Percentiles rank a stretch among this genome's conserved stretches.
Conservation (phyloP, 1,284 basidiomycete species). For the Tilletia caries region DNA sequence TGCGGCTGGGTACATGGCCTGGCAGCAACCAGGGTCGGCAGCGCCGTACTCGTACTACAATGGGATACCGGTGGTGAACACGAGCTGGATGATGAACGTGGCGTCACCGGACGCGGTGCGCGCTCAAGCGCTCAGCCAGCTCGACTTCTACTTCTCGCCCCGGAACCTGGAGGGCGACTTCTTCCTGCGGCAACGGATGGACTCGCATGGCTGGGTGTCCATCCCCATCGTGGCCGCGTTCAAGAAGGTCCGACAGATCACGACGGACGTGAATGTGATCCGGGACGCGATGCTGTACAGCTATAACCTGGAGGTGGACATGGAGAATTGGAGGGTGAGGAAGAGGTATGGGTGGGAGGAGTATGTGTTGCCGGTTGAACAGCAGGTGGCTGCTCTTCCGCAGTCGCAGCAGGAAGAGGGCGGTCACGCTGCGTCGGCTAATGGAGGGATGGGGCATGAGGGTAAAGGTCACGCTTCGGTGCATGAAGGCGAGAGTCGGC, state of each 20-base stretch:
- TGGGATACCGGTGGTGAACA: neutral
- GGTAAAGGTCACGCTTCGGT: no score
- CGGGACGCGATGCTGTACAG: slow-evolving; percentile 31
- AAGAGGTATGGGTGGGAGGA: slow-evolving; percentile 34
- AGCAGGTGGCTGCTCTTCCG: neutral
- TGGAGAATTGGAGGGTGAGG: slow-evolving; percentile 25
- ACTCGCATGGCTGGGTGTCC: slow-evolving; percentile 40
- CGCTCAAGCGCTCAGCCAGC: slow-evolving; percentile 27
- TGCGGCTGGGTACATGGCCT: neutral
- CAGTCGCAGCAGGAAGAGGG: no score
- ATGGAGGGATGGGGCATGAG: no score
- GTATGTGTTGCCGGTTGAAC: slow-evolving; percentile 17
- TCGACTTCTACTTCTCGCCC: slow-evolving; percentile 51
- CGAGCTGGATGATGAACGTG: neutral
- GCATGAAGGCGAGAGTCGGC: no score
- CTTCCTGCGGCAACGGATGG: slow-evolving; percentile 46
- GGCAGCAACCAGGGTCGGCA: neutral
- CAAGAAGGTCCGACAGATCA: slow-evolving; percentile 34
- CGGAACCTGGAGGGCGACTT: slow-evolving; percentile 44
- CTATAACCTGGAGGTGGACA: slow-evolving; percentile 34
- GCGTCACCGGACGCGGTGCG: slow-evolving; percentile 25
- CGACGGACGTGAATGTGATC: slow-evolving; percentile 23
- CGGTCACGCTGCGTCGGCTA: no score
- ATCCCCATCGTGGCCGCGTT: slow-evolving; percentile 36
- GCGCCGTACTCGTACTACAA: neutral